phyloP scores from a whole-genome alignment of 306 rosid genomes.

The Cucumis cinereus region DNA sequence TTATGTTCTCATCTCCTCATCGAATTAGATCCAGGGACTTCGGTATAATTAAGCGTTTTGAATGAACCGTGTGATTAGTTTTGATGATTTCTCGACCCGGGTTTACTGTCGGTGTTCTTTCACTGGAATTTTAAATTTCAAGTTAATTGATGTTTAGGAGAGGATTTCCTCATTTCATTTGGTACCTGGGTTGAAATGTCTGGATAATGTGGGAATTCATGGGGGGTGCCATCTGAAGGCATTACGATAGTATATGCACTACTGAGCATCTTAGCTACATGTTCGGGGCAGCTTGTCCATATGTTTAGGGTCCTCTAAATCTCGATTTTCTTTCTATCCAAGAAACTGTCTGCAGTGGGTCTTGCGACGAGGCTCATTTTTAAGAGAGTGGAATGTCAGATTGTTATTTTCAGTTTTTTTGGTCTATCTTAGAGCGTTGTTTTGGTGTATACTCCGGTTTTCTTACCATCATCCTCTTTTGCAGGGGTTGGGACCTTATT shows the following conservation, averaged over 20 bases:
- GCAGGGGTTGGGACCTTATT: slow-evolving; percentile 97
- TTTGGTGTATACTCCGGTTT: not conserved
- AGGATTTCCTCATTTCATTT: not conserved
- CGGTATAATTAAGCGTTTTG: not conserved
- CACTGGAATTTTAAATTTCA: not conserved
- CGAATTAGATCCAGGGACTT: not conserved
- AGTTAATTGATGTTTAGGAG: not conserved
- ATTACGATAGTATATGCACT: not conserved
- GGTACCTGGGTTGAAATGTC: not conserved
- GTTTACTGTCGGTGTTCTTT: not conserved
- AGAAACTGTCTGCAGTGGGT: not conserved
- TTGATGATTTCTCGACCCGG: not conserved
- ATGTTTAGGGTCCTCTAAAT: not conserved
- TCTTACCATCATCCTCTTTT: not conserved
- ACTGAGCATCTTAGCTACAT: not conserved
- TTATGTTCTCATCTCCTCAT: not conserved
- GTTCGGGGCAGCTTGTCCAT: not conserved
- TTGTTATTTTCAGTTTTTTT: not conserved
- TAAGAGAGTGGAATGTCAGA: not conserved
- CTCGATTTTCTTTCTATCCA: not conserved
- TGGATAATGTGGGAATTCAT: not conserved
- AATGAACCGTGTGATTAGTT: not conserved
- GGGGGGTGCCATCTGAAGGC: not conserved
- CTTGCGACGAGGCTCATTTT: not conserved
- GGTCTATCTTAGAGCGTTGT: not conserved